These are phyloP conservation scores for Solanum appendiculatum DNA, from an alignment of 257 asterid species.

Conservation along the genomic window DNA sequence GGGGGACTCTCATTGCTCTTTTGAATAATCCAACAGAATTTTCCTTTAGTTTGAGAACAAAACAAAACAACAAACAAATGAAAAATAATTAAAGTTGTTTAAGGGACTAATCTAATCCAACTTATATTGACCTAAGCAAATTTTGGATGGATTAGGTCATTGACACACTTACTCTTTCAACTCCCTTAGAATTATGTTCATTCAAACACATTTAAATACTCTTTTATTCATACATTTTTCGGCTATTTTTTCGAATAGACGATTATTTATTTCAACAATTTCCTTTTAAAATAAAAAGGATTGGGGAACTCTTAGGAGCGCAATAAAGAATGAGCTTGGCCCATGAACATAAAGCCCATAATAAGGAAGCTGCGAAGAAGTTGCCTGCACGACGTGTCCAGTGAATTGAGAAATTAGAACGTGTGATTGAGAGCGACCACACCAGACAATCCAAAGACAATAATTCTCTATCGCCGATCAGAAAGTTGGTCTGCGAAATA, in stretches of 20 bases:
- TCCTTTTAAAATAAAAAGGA: too few species aligned
- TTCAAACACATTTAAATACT: too few species aligned
- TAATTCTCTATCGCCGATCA: background rate
- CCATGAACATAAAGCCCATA: background rate
- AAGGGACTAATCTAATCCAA: too few species aligned
- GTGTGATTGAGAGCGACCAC: slow-evolving; percentile 1
- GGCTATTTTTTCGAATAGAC: too few species aligned
- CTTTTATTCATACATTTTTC: too few species aligned
- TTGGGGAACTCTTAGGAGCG: background rate
- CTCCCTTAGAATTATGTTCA: background rate
- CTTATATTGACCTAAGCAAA: background rate
- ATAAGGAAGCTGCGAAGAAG: background rate
- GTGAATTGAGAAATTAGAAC: background rate
- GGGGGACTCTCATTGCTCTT: background rate
- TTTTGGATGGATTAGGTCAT: background rate
- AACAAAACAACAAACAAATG: background rate
- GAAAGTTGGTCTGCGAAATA: background rate
- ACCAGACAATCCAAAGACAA: background rate
- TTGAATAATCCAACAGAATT: background rate
- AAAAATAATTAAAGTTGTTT: background rate
- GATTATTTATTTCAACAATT: too few species aligned
- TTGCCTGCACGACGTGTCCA: background rate
- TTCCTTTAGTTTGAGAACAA: background rate
- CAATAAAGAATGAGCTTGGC: background rate
- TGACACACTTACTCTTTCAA: background rate